phyloP scores from a whole-genome alignment of 192 early-diverging fungal species.

The Geosiphon pyriformis region DNA sequence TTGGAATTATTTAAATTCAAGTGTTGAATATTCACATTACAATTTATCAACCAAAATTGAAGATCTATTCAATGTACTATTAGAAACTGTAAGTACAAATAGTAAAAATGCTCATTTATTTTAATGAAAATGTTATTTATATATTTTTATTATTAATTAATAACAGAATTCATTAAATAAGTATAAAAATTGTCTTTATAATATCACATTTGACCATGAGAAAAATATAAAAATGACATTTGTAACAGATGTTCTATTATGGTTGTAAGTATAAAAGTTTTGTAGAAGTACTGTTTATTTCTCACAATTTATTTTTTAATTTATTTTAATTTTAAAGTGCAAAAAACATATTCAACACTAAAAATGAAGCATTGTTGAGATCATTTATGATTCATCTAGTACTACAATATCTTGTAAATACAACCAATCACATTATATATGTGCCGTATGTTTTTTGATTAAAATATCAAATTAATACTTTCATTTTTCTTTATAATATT shows the following conservation, averaged over 20 bases:
- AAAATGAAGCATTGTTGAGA: constrained; percentile 12
- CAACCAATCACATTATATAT: not conserved
- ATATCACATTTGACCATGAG: constrained; percentile 14
- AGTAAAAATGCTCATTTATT: not conserved
- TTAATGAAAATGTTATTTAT: constrained; percentile 15
- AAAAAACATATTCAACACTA: constrained; percentile 20
- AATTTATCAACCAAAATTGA: constrained; percentile 1
- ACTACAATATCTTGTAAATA: constrained; percentile 16
- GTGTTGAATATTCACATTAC: constrained; percentile 16
- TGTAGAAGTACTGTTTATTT: constrained; percentile 7
- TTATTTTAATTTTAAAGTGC: constrained; percentile 17
- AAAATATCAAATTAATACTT: not conserved
- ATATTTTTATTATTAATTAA: constrained; percentile 19
- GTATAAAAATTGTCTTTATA: constrained; percentile 15
- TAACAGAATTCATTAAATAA: constrained; percentile 15
- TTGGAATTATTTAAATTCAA: constrained; percentile 17
- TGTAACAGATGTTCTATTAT: constrained; percentile 20
- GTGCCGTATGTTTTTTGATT: constrained; percentile 5
- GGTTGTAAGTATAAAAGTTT: constrained; percentile 16
- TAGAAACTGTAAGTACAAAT: constrained; percentile 23
- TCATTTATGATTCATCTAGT: constrained; percentile 12
- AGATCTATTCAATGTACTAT: not conserved
- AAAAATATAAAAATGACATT: constrained; percentile 11
- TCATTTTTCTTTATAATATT: not conserved
- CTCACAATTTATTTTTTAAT: constrained; percentile 8